Evolutionary conservation across 495 filamentous ascomycete species (phyloP).

Genomic region (Penicillium pancosmium): DNA sequence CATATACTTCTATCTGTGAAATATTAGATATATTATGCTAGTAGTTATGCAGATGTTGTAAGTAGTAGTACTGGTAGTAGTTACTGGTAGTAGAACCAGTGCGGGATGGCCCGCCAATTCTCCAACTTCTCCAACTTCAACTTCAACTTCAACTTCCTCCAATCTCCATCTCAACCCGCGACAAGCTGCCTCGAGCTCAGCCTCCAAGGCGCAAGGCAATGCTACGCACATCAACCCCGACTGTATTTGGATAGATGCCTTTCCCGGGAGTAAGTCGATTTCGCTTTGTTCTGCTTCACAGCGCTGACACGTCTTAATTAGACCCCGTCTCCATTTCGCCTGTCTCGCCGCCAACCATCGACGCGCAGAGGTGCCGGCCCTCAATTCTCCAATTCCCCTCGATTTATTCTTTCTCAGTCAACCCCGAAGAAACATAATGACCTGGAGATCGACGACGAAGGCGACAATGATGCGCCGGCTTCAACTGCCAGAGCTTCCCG

Average conservation of each 20-base stretch:
- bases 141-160: neutral
- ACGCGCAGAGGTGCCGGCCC: conserved; percentile 33
- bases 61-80: too few species aligned
- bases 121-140: neutral
- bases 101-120: neutral
- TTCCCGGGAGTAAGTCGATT: conserved; percentile 16
- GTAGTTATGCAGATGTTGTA: too few species aligned
- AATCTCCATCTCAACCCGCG: neutral
- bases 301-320: neutral
- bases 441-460: conserved; percentile 28
- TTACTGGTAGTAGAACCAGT: too few species aligned
- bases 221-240: neutral
- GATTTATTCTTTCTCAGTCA: conserved; percentile 41
- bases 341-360: conserved; percentile 30
- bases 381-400: conserved; percentile 47
- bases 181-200: neutral
- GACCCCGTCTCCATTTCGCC: conserved; percentile 41
- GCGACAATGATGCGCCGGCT: conserved; percentile 22
- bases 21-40: too few species aligned
- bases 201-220: neutral
- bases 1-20: too few species aligned
- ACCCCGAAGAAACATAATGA: conserved; percentile 15
- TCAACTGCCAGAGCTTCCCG: conserved; percentile 18
- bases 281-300: neutral
- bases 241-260: conserved; percentile 18